Base-by-base conservation (phyloP, 192 early-diverging fungal genomes). In the Coemansia pectinata region DNA sequence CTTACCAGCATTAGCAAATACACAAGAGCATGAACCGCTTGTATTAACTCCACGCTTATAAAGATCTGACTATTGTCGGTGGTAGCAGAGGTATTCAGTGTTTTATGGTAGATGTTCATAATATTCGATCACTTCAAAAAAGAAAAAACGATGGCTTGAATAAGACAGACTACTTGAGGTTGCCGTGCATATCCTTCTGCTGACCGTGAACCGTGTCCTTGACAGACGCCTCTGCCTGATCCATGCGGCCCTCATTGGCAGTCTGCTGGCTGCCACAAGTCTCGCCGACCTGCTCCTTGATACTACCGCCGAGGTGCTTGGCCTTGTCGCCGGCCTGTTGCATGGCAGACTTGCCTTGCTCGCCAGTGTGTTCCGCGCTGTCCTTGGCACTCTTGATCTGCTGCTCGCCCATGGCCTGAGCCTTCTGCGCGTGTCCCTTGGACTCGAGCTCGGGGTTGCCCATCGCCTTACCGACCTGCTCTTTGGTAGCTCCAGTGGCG, bases 401-500 rank as follows among this genome's bases (percentile, higher is more conserved):
- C 65, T 66, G 42, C 29, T 66, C 65, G 27, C 45, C 47, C 1
- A 36, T 23, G 4, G 65, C 65, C n/a, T 27, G 34, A 10, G 65
- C 65, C 23, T 21, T 66, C 5, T 66, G 29, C 7, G 42, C 48
- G 19, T 66, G 42, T 17, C 47, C 65, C 19, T 47, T 36, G 31
- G 29, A 15, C 50, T 61, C 39, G 21, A 61, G 42, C 7, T n/a
- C 31, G 15, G 39, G 38, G 47, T 63, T 63, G 45, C 68, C 60
- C 4, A 70, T 7, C 11, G 60, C 60, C 23, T 70, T 14, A 9
- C 72, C 72, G 0, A 73, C 10, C 10, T 58, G 33, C 50, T 73
- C 72, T 61, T 73, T 73, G 66, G 55, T 42, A 29, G 50, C 29
- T 21, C 72, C 72, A 38, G 66, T 40, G 15, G 72, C 66, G 34